phyloP scores from a whole-genome alignment of 169 alveolate species.

The Cryptosporidium viatorum region DNA sequence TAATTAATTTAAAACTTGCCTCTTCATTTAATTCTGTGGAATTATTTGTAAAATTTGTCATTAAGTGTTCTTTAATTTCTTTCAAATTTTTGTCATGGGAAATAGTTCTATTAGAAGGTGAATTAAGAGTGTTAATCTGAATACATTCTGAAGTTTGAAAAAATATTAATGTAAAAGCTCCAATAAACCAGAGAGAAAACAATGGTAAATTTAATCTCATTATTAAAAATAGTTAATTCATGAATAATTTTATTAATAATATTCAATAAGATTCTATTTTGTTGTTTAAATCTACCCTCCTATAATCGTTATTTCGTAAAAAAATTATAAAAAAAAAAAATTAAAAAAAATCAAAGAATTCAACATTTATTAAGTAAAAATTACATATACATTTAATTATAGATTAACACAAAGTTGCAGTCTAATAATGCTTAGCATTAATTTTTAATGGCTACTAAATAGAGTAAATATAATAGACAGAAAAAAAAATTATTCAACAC shows the following conservation, averaged over 20 bases:
- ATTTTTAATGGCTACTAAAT: background rate
- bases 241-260: background rate
- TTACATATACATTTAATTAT: too few species aligned
- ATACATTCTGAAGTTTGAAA: conserved; percentile 27
- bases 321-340: background rate
- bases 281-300: conserved; percentile 9
- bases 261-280: background rate
- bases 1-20: conserved; percentile 9
- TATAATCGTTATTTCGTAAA: conserved; percentile 42
- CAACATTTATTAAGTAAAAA: background rate
- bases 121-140: background rate
- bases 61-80: conserved; percentile 41
- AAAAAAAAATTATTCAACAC: too few species aligned
- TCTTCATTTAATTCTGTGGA: conserved; percentile 39
- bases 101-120: conserved; percentile 18
- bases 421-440: too few species aligned
- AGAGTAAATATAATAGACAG: too few species aligned
- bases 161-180: background rate
- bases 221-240: background rate
- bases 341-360: background rate
- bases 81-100: background rate
- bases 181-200: background rate
- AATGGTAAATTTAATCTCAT: conserved; percentile 9
- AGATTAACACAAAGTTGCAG: background rate
- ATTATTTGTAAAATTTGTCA: conserved; percentile 16